These are phyloP conservation scores for Microcos paniculata DNA, from an alignment of 345 rosid genomes.

Conservation along the genomic window DNA sequence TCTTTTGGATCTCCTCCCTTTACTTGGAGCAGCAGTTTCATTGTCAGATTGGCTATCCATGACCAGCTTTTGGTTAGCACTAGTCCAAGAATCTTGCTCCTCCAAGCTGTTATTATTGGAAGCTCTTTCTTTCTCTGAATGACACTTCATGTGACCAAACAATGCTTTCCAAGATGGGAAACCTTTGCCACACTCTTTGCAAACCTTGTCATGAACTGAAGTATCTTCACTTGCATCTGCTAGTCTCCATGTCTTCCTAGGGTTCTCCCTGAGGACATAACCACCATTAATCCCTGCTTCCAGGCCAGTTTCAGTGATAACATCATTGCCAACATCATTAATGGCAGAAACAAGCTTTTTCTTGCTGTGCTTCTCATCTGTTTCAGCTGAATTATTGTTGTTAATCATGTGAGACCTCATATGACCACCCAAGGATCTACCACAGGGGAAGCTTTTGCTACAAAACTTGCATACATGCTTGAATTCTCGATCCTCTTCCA, in stretches of 20 bases:
- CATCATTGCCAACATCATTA: conserved; percentile 11
- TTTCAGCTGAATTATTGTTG: conserved; percentile 33
- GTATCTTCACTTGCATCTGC: conserved; percentile 22
- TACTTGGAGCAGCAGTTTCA: conserved; percentile 35
- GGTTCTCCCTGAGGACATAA: conserved; percentile 51
- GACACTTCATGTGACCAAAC: conserved; percentile 41
- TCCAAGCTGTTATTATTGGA: conserved; percentile 26
- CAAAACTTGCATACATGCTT: conserved; percentile 63
- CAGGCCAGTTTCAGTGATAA: neutral
- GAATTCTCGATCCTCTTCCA: conserved; percentile 35
- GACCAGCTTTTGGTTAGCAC: conserved; percentile 25
- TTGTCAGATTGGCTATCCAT: conserved; percentile 47
- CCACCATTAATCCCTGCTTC: conserved; percentile 16
- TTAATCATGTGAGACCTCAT: conserved; percentile 61
- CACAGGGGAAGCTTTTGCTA: conserved; percentile 57
- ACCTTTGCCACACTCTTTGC: conserved; percentile 49
- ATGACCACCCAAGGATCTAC: conserved; percentile 78
- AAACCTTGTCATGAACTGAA: conserved; percentile 30
- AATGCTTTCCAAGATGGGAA: conserved; percentile 46
- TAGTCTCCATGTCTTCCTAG: conserved; percentile 49
- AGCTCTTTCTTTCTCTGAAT: conserved; percentile 37
- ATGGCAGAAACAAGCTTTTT: conserved; percentile 34
- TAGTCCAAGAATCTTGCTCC: conserved; percentile 43
- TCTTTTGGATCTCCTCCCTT: conserved; percentile 45
- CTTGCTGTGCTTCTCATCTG: conserved; percentile 30